phyloP scores from a whole-genome alignment of 805 yeast genomes.

The Pichia pseudocactophila region DNA sequence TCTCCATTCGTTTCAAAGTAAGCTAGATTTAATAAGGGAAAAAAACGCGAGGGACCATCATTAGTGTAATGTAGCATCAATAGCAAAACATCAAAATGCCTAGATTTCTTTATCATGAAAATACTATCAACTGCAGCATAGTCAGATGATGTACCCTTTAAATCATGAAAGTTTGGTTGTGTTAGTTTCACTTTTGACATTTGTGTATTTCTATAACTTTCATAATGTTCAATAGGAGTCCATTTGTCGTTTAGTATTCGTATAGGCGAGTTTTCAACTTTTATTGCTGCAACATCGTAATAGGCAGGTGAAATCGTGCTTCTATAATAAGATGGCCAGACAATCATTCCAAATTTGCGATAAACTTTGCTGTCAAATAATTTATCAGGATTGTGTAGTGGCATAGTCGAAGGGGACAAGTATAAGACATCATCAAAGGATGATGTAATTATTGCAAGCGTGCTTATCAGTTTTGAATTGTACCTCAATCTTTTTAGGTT shows the following conservation, averaged over 20 bases:
- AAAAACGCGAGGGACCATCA: constrained; percentile 48
- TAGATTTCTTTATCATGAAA: constrained; percentile 43
- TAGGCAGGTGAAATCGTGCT: constrained; percentile 68
- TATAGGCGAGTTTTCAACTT: constrained; percentile 29
- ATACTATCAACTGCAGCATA: constrained; percentile 61
- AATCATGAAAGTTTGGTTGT: constrained; percentile 45
- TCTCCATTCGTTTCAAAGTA: constrained; percentile 77
- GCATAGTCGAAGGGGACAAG: constrained; percentile 69
- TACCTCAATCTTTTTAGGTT: constrained; percentile 40
- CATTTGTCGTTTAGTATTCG: constrained; percentile 24
- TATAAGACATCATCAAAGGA: constrained; percentile 62
- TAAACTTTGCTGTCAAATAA: constrained; percentile 53
- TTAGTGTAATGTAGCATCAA: constrained; percentile 50
- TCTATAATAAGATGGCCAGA: constrained; percentile 88
- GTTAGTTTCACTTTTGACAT: constrained; percentile 17
- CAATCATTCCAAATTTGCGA: constrained; percentile 37
- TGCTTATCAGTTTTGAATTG: constrained; percentile 58
- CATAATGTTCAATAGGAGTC: constrained; percentile 22
- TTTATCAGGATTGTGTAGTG: constrained; percentile 53
- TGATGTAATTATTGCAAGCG: constrained; percentile 60
- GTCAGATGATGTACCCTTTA: constrained; percentile 59
- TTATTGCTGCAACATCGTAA: constrained; percentile 59
- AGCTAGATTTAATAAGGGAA: constrained; percentile 46
- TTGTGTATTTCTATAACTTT: constrained; percentile 28
- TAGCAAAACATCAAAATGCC: constrained; percentile 44